Percentiles rank a stretch among this genome's conserved stretches.
These are phyloP conservation scores for Xylariaceae sp. DNA, from an alignment of 2,329 filamentous ascomycete genomes.

Conservation along the genomic window DNA sequence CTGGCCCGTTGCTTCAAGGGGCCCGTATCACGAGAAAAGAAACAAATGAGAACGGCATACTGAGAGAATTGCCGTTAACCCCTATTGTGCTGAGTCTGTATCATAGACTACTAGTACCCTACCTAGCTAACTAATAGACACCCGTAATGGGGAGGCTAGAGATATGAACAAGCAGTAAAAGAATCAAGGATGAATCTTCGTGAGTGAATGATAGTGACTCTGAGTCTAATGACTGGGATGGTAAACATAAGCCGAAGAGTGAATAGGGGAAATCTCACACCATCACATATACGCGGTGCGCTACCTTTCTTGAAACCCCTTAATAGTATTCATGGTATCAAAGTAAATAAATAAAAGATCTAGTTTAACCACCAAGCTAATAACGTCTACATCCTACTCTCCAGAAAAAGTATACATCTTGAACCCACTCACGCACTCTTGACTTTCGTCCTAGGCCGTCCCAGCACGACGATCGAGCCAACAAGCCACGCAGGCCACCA, in stretches of 20 bases:
- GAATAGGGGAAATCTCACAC: too few species aligned
- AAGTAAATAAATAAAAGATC: neutral
- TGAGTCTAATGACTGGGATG: too few species aligned
- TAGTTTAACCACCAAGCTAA: neutral
- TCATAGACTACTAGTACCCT: slow-evolving; percentile 5
- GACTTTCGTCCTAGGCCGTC: slow-evolving; percentile 25
- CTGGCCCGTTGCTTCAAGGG: too few species aligned
- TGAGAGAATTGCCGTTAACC: too few species aligned
- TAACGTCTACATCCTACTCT: neutral
- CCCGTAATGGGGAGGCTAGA: slow-evolving; percentile 3
- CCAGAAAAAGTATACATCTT: neutral
- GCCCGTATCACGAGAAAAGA: too few species aligned
- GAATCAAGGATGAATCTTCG: too few species aligned
- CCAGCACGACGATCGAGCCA: slow-evolving; percentile 52
- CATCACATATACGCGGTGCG: too few species aligned
- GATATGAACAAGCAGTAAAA: slow-evolving; percentile 8
- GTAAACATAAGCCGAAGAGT: too few species aligned
- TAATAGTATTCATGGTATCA: too few species aligned
- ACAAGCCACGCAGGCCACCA: slow-evolving; percentile 93
- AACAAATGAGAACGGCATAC: too few species aligned
- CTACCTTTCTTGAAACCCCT: too few species aligned
- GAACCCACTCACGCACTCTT: slow-evolving; percentile 15
- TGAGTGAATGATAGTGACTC: too few species aligned
- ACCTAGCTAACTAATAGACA: slow-evolving; percentile 10
- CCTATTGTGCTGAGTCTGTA: slow-evolving; percentile 4